Percentiles rank a stretch among this genome's conserved stretches.
These are phyloP conservation scores for Misopates orontium DNA, from an alignment of 257 asterid genomes.

Conservation along the genomic window DNA sequence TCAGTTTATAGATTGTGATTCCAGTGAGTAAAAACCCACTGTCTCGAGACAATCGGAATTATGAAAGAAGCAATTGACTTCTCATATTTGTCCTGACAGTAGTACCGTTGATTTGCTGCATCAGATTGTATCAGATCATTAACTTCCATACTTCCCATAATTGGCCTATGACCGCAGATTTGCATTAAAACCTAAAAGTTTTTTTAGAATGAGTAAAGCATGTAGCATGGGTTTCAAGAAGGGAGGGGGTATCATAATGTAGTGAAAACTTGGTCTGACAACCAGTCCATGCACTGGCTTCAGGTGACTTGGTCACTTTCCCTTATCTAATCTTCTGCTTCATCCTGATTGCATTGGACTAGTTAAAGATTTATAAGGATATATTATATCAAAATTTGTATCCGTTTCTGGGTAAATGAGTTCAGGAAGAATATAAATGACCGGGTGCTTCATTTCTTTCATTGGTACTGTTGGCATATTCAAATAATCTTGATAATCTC, in stretches of 20 bases:
- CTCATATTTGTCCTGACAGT: no score
- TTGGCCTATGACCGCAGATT: constrained; percentile 24
- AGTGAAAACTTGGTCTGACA: background rate
- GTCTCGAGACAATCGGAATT: background rate
- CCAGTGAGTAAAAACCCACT: constrained; percentile 5
- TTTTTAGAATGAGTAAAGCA: constrained; percentile 24
- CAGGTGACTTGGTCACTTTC: constrained; percentile 9
- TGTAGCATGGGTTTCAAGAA: constrained; percentile 8
- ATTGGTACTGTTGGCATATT: background rate
- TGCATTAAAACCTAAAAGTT: constrained; percentile 25
- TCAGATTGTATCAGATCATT: constrained; percentile 14
- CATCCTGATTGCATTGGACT: background rate
- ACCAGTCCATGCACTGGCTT: constrained; percentile 8
- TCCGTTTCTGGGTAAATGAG: constrained; percentile 7
- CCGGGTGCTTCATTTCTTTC: constrained; percentile 5
- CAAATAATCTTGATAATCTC: constrained; percentile 4
- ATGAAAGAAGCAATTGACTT: background rate
- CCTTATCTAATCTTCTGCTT: constrained; percentile 8
- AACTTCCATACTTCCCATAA: constrained; percentile 20
- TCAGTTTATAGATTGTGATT: constrained; percentile 14
- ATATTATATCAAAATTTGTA: constrained; percentile 9
- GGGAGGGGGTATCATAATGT: constrained; percentile 1
- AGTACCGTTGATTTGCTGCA: background rate
- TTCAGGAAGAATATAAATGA: constrained; percentile 17
- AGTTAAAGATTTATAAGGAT: background rate